A percentile compares a stretch with the other conserved stretches of the same genome.
Evolutionary conservation across 2,329 filamentous ascomycete species (phyloP).

Genomic region (Arthrocladium fulminans): DNA sequence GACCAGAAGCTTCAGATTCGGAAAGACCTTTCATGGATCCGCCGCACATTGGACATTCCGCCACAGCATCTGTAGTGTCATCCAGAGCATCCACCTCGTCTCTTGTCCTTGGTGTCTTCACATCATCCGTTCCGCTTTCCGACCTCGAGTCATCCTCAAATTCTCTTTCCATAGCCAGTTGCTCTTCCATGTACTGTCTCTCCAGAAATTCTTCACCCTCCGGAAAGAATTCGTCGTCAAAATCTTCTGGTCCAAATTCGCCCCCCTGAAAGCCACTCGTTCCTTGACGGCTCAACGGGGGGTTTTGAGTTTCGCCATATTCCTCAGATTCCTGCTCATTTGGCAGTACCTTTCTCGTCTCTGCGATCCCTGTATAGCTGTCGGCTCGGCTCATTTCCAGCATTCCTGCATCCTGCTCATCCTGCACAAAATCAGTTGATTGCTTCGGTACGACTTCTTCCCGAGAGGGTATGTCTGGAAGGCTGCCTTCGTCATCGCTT

Average conservation of each 20-base stretch:
- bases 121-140: conserved; percentile 18
- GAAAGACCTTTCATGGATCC: conserved; percentile 52
- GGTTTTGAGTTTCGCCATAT: conserved; percentile 18
- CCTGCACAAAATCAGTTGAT: not conserved
- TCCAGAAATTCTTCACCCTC: conserved; percentile 59
- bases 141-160: conserved; percentile 49
- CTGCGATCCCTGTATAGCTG: conserved; percentile 3
- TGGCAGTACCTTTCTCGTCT: conserved; percentile 8
- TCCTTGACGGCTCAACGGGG: conserved; percentile 43
- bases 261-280: conserved; percentile 29
- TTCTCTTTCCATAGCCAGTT: conserved; percentile 42
- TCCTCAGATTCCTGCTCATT: not conserved
- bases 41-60: conserved; percentile 69
- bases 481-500: conserved; percentile 40
- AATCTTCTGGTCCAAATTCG: conserved; percentile 33
- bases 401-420: not conserved
- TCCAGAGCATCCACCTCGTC: conserved; percentile 18
- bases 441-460: conserved; percentile 1
- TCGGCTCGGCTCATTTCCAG: not conserved
- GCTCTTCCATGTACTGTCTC: conserved; percentile 65
- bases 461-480: not conserved
- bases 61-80: conserved; percentile 21
- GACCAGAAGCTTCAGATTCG: conserved; percentile 57
- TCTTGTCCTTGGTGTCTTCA: conserved; percentile 13
- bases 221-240: conserved; percentile 50